Percentiles rank a stretch among this genome's conserved stretches.
Conservation (phyloP, 2,329 filamentous ascomycete species). For the Stemphylium beticola region DNA sequence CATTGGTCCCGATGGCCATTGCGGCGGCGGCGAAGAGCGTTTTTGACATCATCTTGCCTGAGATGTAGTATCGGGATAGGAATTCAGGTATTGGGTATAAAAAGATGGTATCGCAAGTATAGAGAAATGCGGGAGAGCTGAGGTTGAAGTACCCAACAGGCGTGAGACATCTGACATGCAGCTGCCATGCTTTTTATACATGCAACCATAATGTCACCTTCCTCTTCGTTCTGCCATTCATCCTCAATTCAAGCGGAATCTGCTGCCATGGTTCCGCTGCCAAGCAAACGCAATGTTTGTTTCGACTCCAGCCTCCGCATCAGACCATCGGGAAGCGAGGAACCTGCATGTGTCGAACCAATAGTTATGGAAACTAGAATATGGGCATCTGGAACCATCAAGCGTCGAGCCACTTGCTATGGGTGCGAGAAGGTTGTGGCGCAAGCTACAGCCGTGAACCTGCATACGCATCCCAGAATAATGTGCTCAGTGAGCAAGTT, state of each 20-base stretch:
- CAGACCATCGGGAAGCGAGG: constrained; percentile 4
- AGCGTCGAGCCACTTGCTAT: not conserved
- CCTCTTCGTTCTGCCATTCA: not conserved
- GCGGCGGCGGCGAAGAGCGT: constrained; percentile 27
- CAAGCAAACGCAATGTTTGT: constrained; percentile 8
- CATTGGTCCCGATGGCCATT: constrained; percentile 43
- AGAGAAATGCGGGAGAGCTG: not conserved
- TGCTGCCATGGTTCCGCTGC: not conserved
- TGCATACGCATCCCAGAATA: constrained; percentile 23
- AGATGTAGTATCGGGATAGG: no score
- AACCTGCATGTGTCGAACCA: not conserved
- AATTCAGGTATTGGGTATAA: not conserved
- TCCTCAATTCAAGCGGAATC: not conserved
- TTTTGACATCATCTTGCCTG: constrained; percentile 26
- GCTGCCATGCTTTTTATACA: constrained; percentile 15
- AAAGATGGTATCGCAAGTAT: no score
- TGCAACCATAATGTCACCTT: not conserved
- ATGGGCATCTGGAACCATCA: not conserved
- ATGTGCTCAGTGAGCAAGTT: constrained; percentile 40
- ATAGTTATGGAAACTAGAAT: not conserved
- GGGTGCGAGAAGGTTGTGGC: constrained; percentile 25
- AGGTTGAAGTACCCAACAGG: not conserved
- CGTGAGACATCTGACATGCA: not conserved
- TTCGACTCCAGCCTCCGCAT: constrained; percentile 3
- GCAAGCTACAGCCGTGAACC: constrained; percentile 30